These are phyloP conservation scores for Boehmeria nivea DNA, from an alignment of 306 rosid species.

Conservation along the genomic window DNA sequence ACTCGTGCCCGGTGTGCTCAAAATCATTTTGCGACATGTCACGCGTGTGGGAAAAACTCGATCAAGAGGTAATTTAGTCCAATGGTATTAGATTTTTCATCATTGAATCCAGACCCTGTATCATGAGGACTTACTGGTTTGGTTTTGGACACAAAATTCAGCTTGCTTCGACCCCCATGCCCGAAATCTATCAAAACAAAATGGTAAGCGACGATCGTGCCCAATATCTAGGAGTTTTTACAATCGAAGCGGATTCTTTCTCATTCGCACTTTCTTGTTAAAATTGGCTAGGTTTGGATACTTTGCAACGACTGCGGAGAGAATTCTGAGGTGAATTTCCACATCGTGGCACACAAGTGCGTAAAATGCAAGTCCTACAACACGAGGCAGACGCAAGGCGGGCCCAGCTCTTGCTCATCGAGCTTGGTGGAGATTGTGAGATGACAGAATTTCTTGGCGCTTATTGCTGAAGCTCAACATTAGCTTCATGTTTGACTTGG, in stretches of 20 bases:
- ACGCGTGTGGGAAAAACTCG: slow-evolving; percentile 55
- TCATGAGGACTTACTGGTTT: slow-evolving; percentile 5
- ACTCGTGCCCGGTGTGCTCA: slow-evolving; percentile 76
- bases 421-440: slow-evolving; percentile 33
- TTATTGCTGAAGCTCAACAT: neutral
- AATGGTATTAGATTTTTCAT: neutral
- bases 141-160: slow-evolving; percentile 9
- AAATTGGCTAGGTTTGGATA: slow-evolving; percentile 50
- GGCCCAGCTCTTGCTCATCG: slow-evolving; percentile 45
- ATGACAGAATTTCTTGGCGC: slow-evolving; percentile 17
- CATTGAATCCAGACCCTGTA: no score
- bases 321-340: slow-evolving; percentile 48
- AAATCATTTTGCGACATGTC: slow-evolving; percentile 74
- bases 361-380: slow-evolving; percentile 47
- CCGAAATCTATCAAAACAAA: slow-evolving; percentile 35
- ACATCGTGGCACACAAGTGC: slow-evolving; percentile 48
- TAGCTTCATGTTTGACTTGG: slow-evolving; percentile 36
- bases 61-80: slow-evolving; percentile 40
- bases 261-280: neutral
- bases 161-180: slow-evolving; percentile 41
- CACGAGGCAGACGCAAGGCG: slow-evolving; percentile 51
- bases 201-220: no score
- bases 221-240: no score
- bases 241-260: neutral
- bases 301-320: slow-evolving; percentile 75